Evolutionary conservation across 163 green algal species (phyloP).

Genomic region (Scenedesmus sp.): DNA sequence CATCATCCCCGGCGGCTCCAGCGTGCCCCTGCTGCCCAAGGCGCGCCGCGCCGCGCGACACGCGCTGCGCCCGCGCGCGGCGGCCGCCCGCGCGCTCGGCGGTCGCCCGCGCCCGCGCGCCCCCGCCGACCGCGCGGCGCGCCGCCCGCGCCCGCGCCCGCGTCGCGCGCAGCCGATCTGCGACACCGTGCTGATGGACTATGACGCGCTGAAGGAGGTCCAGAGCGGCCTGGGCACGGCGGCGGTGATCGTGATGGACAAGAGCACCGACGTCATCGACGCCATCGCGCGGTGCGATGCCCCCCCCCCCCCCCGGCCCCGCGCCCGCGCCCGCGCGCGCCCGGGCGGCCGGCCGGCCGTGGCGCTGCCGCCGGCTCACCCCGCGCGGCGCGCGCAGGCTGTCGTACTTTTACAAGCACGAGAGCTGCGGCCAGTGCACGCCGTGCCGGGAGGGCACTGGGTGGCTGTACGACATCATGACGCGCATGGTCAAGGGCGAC

Average conservation of each 20-base stretch:
- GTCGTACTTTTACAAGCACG: conserved; percentile 99
- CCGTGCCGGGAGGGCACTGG: conserved; percentile 97
- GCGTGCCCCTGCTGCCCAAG: conserved; percentile 92
- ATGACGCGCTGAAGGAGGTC: conserved; percentile 95
- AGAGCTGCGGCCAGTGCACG: conserved; percentile 98
- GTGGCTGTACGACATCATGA: conserved; percentile 99
- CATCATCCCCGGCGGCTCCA: conserved; percentile 98
- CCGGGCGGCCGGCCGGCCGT: background rate
- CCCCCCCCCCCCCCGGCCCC: background rate
- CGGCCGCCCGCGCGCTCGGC: too few species aligned
- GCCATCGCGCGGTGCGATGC: conserved; percentile 83
- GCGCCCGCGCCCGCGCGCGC: background rate
- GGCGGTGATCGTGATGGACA: conserved; percentile 97
- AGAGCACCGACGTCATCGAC: conserved; percentile 97
- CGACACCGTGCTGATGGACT: conserved; percentile 94
- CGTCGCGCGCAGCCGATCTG: too few species aligned
- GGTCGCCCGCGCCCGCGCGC: too few species aligned
- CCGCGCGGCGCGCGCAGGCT: conserved; percentile 58
- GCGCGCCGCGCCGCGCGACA: conserved; percentile 65
- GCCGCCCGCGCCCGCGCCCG: too few species aligned
- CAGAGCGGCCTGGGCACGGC: conserved; percentile 95
- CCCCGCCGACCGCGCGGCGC: too few species aligned
- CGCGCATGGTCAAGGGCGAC: conserved; percentile 88
- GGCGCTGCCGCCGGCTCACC: background rate
- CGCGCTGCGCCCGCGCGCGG: too few species aligned